Evolutionary conservation across 768 basidiomycete genomes (phyloP), one percentile per base, ranked within the genome.

Genomic region (Phylloporus sp.): DNA sequence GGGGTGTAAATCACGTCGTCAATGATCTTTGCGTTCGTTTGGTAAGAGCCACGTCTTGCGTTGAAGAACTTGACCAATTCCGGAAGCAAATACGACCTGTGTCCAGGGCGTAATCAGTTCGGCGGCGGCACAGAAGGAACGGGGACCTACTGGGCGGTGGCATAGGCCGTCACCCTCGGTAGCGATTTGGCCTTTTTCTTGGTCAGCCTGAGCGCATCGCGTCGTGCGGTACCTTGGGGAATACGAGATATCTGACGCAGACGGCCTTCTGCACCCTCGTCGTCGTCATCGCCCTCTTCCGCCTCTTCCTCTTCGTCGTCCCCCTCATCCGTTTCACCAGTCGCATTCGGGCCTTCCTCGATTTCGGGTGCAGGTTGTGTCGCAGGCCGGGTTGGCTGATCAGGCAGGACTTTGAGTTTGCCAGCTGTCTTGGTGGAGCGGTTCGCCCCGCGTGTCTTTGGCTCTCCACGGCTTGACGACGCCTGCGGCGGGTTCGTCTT

Each of bases 1-100:
- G 95, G 90, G 13, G 93, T 95, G 73, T 97, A 95, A 44, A 97
- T 85, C 58, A 87, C 91, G 62, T 97, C 94, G 73, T 97, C 94
- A 56, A 97, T 94, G 43, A 86, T 75, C 66, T 87, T 85, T 4
- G 91, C 84, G 59, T 90, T 85, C 20, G 94, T 93, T 61, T 85
- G 84, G 68, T 97, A 95, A 4, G 91, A 84, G 31, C 75, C 70
- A 52, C 83, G 84, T 27, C 95, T 80, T 3, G 94, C 91, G 57
- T 86, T 82, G 64, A 97, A 89, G 69, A 95, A 95, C 68, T 86
- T 88, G 74, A 92, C 80, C 12, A 97, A 77, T 27, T 92, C 93
- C 32, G 80, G 78, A 69, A 97, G 86, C 47, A 90, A 81, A 68
- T 95, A 97, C 9, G 94, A 93, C 45, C 93, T 95, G 60, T 27